These are phyloP conservation scores for Diaporthe amygdali DNA, from an alignment of 2,329 filamentous ascomycete genomes.

Conservation along the genomic window DNA sequence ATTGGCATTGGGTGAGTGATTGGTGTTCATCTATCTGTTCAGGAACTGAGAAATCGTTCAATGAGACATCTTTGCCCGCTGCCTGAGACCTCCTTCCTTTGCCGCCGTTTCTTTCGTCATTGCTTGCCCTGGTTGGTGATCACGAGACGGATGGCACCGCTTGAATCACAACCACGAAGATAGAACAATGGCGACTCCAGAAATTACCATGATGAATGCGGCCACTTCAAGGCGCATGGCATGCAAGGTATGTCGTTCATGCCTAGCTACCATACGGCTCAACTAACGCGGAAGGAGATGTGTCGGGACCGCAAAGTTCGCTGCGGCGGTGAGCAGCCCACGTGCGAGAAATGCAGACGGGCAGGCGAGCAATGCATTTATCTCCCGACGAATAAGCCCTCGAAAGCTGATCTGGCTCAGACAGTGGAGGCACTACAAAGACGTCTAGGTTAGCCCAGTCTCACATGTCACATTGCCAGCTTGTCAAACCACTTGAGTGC, in stretches of 20 bases:
- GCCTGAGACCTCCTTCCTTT: too few relatives aligned
- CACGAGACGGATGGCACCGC: background rate
- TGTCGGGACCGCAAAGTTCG: background rate
- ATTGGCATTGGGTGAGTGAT: too few relatives aligned
- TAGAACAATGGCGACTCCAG: background rate
- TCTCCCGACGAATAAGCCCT: background rate
- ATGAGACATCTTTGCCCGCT: too few relatives aligned
- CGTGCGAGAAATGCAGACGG: background rate
- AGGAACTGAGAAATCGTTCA: too few relatives aligned
- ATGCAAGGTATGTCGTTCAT: background rate
- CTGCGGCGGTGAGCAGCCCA: background rate
- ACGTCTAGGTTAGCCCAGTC: background rate
- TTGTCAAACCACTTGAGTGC: too few relatives aligned
- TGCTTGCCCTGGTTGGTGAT: background rate
- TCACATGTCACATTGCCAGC: accelerated
- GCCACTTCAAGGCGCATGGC: background rate
- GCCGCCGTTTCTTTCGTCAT: background rate
- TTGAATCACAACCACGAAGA: background rate
- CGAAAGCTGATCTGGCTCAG: background rate
- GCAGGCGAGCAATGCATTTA: background rate
- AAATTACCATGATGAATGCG: background rate
- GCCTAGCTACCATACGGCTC: background rate
- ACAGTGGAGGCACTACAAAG: background rate
- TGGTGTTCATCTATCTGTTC: too few relatives aligned
- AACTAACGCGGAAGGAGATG: background rate